Evolutionary conservation across 306 rosid genomes (phyloP).

Genomic region (Castanea mollissima): DNA sequence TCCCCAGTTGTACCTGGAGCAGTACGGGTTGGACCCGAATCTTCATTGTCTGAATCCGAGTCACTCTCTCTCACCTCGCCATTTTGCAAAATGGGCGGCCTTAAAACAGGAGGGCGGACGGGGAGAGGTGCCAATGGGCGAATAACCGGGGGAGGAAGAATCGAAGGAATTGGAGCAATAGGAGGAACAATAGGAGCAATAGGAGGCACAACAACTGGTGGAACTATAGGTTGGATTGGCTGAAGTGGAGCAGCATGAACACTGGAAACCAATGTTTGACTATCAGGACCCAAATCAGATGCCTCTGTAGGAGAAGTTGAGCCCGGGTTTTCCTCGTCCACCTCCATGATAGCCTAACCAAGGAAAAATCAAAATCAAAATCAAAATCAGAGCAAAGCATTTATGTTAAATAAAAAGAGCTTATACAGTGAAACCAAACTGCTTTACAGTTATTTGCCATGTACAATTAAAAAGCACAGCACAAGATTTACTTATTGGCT

Average conservation of each 20-base stretch:
- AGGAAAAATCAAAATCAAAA: not conserved
- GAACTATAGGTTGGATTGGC: constrained; percentile 35
- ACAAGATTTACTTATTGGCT: not conserved
- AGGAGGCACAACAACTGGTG: constrained; percentile 25
- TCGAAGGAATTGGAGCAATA: constrained; percentile 56
- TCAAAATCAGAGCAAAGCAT: not conserved
- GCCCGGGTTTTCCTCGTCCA: constrained; percentile 49
- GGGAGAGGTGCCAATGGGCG: constrained; percentile 69
- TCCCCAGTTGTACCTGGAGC: constrained; percentile 48
- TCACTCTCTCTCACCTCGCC: constrained; percentile 60
- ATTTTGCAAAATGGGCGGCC: constrained; percentile 51
- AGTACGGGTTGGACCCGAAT: constrained; percentile 24
- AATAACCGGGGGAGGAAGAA: constrained; percentile 40
- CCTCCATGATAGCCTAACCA: constrained; percentile 34
- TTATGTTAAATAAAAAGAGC: not conserved
- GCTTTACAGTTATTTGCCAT: not conserved
- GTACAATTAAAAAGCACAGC: not conserved
- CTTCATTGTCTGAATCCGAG: constrained; percentile 64
- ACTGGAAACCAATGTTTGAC: constrained; percentile 31
- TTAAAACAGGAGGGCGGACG: constrained; percentile 48
- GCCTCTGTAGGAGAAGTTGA: constrained; percentile 44
- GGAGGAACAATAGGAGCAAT: constrained; percentile 50
- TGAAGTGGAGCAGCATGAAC: constrained; percentile 27
- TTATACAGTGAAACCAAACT: not conserved
- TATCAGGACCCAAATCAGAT: constrained; percentile 39